A percentile compares a stretch with the other conserved stretches of the same genome.
Conservation (phyloP, 306 rosid genomes). For the Sindora glabra region DNA sequence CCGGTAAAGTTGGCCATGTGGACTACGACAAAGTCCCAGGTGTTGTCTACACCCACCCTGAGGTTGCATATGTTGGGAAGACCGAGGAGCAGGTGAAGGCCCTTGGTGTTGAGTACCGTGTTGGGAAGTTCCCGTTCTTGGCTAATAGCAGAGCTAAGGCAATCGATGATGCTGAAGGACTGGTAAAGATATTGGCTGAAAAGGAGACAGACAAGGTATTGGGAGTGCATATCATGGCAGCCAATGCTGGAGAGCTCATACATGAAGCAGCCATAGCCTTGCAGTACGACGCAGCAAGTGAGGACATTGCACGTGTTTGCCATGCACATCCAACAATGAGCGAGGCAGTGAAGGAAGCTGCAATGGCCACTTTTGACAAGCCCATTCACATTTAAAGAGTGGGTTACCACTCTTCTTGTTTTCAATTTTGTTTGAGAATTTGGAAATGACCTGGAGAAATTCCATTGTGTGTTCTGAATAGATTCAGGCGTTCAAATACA, state of each 20-base stretch:
- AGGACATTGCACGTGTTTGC: slow-evolving; percentile 97
- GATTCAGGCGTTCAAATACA: slow-evolving; percentile 38
- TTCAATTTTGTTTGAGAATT: slow-evolving; percentile 37
- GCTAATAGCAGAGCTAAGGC: slow-evolving; percentile 99
- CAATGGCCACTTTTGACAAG: slow-evolving; percentile 98
- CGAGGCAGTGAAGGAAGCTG: slow-evolving; percentile 98
- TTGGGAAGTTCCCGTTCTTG: slow-evolving; percentile 90
- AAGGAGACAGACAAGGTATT: slow-evolving; percentile 92
- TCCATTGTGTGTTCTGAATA: slow-evolving; percentile 34
- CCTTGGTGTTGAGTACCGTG: slow-evolving; percentile 61
- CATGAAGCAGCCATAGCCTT: slow-evolving; percentile 89
- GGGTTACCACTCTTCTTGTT: slow-evolving; percentile 21
- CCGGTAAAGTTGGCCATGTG: slow-evolving; percentile 94
- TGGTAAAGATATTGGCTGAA: slow-evolving; percentile 87
- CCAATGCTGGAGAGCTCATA: slow-evolving; percentile 97
- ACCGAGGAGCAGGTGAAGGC: slow-evolving; percentile 96
- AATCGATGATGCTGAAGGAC: slow-evolving; percentile 88
- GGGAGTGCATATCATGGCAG: slow-evolving; percentile 96
- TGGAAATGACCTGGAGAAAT: slow-evolving; percentile 37
- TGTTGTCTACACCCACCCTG: slow-evolving; percentile 89
- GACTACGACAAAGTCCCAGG: slow-evolving; percentile 99
- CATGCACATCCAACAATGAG: slow-evolving; percentile 99
- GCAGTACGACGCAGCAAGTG: slow-evolving; percentile 86
- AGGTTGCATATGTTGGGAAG: slow-evolving; percentile 92
- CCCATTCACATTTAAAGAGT: slow-evolving; percentile 80